Evolutionary conservation across 2,329 filamentous ascomycete species (phyloP).

Genomic region (Scolecobasidium constrictum): DNA sequence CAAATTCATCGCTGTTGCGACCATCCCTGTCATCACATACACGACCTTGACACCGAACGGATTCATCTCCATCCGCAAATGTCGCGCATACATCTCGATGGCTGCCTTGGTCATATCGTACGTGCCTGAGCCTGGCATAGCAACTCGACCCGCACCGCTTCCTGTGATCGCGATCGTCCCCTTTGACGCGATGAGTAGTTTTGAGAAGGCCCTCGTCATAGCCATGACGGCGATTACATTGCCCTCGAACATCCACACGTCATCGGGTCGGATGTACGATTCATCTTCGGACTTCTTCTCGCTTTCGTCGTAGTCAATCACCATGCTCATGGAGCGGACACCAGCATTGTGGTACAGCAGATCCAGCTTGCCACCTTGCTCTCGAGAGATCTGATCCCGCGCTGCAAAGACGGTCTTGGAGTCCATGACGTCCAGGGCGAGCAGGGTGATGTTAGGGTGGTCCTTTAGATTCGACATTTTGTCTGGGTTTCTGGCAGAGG

Average conservation of each 20-base stretch:
- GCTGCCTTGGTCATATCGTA: slow-evolving; percentile 23
- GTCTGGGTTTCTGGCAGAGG: background rate
- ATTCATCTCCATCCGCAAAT: slow-evolving; percentile 14
- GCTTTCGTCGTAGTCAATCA: background rate
- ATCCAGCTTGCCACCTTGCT: background rate
- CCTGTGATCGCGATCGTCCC: slow-evolving; percentile 28
- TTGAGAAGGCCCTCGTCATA: too few species aligned
- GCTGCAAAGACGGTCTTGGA: background rate
- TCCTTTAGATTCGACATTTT: background rate
- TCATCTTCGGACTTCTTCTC: too few species aligned
- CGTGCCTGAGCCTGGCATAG: slow-evolving; percentile 21
- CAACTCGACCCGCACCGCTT: slow-evolving; percentile 20
- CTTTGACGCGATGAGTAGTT: too few species aligned
- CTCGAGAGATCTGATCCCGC: background rate
- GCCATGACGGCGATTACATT: too few species aligned
- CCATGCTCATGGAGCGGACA: background rate
- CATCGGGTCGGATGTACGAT: too few species aligned
- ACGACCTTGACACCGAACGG: slow-evolving; percentile 16
- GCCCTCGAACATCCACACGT: too few species aligned
- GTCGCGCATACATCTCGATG: slow-evolving; percentile 20
- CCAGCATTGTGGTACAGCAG: background rate
- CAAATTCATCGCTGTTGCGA: slow-evolving; percentile 1
- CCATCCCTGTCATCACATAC: slow-evolving; percentile 2
- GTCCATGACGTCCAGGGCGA: background rate
- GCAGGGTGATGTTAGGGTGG: background rate